A percentile compares a stretch with the other conserved stretches of the same genome.
Evolutionary conservation across 2,329 filamentous ascomycete species (phyloP).

Genomic region (Metarhizium rileyi): DNA sequence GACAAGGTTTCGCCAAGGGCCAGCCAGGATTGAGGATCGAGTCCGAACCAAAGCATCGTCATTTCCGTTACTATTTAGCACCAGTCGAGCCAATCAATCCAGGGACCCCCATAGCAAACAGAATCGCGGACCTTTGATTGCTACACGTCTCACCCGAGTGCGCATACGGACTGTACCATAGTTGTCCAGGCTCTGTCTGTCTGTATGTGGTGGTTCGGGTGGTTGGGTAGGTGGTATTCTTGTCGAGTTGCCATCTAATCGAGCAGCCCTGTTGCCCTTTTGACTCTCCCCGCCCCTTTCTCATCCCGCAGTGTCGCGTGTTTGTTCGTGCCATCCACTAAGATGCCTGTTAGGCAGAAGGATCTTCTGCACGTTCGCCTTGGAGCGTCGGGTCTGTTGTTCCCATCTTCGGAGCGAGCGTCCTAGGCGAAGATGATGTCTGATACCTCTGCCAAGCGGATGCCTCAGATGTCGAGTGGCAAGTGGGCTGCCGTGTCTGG

Average conservation of each 20-base stretch:
- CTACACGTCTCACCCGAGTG: background rate
- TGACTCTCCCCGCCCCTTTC: too few species aligned
- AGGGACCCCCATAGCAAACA: background rate
- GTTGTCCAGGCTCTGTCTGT: background rate
- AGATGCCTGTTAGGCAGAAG: background rate
- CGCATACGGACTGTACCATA: background rate
- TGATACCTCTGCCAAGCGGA: background rate
- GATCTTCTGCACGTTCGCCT: background rate
- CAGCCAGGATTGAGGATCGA: background rate
- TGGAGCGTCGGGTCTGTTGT: background rate
- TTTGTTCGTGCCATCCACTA: background rate
- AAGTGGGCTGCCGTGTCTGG: background rate
- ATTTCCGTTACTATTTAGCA: background rate
- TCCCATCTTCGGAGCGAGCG: background rate
- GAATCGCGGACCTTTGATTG: background rate
- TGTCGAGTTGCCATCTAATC: too few species aligned
- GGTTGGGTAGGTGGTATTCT: too few species aligned
- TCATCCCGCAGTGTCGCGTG: too few species aligned
- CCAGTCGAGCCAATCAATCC: background rate
- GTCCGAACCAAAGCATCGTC: background rate
- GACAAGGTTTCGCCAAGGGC: background rate
- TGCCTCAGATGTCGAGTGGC: background rate
- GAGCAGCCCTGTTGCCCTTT: too few species aligned
- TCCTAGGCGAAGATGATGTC: background rate
- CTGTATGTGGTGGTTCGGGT: background rate